Conservation (phyloP, 345 rosid species). For the Populus davidiana region DNA sequence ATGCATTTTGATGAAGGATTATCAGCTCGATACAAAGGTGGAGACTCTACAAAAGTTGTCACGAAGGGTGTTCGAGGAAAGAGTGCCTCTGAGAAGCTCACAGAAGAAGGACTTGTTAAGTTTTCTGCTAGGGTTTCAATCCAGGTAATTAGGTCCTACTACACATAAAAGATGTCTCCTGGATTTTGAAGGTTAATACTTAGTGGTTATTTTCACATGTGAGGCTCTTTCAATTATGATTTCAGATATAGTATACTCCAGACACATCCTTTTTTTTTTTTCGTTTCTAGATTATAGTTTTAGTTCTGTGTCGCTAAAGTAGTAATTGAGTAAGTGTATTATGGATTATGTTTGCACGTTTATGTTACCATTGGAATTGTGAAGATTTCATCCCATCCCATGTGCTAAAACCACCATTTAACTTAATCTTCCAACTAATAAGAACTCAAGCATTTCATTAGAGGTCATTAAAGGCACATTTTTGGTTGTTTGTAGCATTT, state of each 20-base stretch:
- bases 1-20: slow-evolving; percentile 93
- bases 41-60: slow-evolving; percentile 63
- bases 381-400: background rate
- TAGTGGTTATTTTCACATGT: too few species aligned
- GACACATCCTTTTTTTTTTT: background rate
- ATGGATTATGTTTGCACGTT: background rate
- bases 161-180: background rate
- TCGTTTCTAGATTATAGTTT: background rate
- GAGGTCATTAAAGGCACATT: too few species aligned
- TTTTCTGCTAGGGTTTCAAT: slow-evolving; percentile 77
- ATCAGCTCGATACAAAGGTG: slow-evolving; percentile 71
- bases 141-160: slow-evolving; percentile 52
- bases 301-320: background rate
- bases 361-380: background rate
- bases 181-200: background rate
- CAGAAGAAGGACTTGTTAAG: slow-evolving; percentile 86
- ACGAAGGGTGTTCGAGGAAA: slow-evolving; percentile 73
- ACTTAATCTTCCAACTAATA: background rate
- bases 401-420: background rate
- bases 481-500: too few species aligned
- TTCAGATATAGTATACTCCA: background rate
- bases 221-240: too few species aligned
- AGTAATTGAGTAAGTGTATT: background rate
- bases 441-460: too few species aligned
- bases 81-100: slow-evolving; percentile 69